Base-by-base conservation (phyloP, 2,329 filamentous ascomycete genomes). In the Colletotrichum sp. region DNA sequence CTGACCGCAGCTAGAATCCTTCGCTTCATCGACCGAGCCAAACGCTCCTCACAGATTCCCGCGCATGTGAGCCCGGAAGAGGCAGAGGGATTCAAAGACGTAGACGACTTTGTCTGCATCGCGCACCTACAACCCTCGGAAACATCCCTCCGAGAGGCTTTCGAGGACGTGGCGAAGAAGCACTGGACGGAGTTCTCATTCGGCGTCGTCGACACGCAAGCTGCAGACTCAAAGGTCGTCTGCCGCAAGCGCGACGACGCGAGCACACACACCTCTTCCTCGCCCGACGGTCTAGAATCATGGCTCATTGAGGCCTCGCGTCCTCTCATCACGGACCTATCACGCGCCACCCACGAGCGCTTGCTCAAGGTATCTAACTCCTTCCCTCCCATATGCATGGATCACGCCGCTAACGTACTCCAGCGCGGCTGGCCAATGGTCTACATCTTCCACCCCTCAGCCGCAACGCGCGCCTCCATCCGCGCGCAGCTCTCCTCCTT, bases 141-240 rank as follows among this genome's bases (percentile, higher is more conserved):
- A 61, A 69, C 76, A 5, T 63, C 43, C 8, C 70, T 77, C 8
- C 73, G 75, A 3, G 43, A 73, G 15, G 67, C 68, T 3, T 81
- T 83, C 47, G 70, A 76, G 8, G 72, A 77, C 9, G 74, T 81
- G 1, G 82, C 82, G 2, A 58, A 62, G 11, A 75, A 73, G 29
- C 81, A 81, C 70, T 75, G 76, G 8, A 77, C 79, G 15, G 82
- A 84, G 72, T 85, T 84, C 69, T 80, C 79, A 3, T 84, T 85
- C 62, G 82, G 80, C 15, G 15, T 80, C 15, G 75, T 76, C 7
- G 71, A 79, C 33, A n/a, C 69, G 3, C 71, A 70, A 4, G 61
- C 76, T 8, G 61, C 73, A 2, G 54, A 76, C 11, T 69, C 75
- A 7, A 75, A 79, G 24, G 70, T 84, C 6, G 77, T 80, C 31